Percentiles rank a stretch among this genome's conserved stretches.
These are phyloP conservation scores for Iris pallida DNA, from an alignment of 116 monocot species.

Conservation along the genomic window DNA sequence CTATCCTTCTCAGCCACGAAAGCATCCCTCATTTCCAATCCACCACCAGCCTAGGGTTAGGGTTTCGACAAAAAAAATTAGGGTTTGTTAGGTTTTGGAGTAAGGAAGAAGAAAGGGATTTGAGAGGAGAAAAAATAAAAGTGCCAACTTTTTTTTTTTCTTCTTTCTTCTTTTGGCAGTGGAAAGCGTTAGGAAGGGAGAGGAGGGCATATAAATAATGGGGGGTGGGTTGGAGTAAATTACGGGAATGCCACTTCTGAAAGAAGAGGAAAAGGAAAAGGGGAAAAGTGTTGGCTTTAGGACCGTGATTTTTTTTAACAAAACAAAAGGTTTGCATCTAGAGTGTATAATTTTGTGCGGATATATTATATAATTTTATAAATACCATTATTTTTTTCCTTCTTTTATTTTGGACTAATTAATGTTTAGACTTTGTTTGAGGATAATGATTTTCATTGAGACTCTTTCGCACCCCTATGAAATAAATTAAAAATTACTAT, in stretches of 20 bases:
- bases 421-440: too few relatives aligned
- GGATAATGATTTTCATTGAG: too few relatives aligned
- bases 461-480: too few relatives aligned
- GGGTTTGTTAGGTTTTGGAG: not conserved
- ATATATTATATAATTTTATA: too few relatives aligned
- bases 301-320: too few relatives aligned
- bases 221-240: not conserved
- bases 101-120: not conserved
- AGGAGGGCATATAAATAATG: not conserved
- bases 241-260: constrained; percentile 3
- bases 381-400: too few relatives aligned
- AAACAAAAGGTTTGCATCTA: too few relatives aligned
- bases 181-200: not conserved
- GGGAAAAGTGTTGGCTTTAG: too few relatives aligned
- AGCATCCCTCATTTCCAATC: constrained; percentile 86
- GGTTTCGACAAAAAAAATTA: not conserved
- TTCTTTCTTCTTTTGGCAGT: too few relatives aligned
- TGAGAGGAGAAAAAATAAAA: not conserved
- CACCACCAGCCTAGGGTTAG: constrained; percentile 8
- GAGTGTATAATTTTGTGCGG: too few relatives aligned
- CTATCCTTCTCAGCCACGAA: constrained; percentile 58
- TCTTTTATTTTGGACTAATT: too few relatives aligned
- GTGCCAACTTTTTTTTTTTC: not conserved
- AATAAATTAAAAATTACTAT: too few relatives aligned
- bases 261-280: constrained; percentile 2